Percentiles rank a stretch among this genome's conserved stretches.
Conservation (phyloP, 2,329 filamentous ascomycete species). For the Pseudogymnoascus sp. region DNA sequence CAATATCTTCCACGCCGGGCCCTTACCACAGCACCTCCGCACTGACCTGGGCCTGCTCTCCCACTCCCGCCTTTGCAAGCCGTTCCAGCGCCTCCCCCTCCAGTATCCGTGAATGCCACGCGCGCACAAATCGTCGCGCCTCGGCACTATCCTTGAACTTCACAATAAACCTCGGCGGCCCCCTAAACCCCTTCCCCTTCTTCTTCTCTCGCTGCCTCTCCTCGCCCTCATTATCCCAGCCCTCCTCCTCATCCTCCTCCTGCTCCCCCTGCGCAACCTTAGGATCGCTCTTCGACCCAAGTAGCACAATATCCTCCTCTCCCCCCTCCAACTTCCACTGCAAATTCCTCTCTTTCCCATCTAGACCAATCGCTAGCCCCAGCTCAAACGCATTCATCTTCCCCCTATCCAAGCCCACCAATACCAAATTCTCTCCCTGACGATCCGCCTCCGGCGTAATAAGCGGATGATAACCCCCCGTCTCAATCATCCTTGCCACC, state of each 20-base stretch:
- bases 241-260: slow-evolving; percentile 2
- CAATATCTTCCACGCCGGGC: not conserved
- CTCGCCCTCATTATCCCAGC: not conserved
- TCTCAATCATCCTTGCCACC: slow-evolving; percentile 27
- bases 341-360: slow-evolving; percentile 25
- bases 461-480: slow-evolving; percentile 24
- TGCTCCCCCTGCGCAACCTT: slow-evolving; percentile 2
- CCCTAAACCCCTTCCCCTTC: not conserved
- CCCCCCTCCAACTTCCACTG: slow-evolving; percentile 24
- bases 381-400: slow-evolving; percentile 16
- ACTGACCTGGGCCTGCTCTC: slow-evolving; percentile 34
- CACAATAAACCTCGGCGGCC: slow-evolving; percentile 22
- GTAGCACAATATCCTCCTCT: slow-evolving; percentile 1
- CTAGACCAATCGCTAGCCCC: slow-evolving; percentile 17
- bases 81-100: not conserved
- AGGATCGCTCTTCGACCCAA: slow-evolving; percentile 10
- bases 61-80: slow-evolving; percentile 19
- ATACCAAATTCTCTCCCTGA: slow-evolving; percentile 22
- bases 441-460: slow-evolving; percentile 12
- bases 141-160: slow-evolving; percentile 25
- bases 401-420: slow-evolving; percentile 22
- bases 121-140: slow-evolving; percentile 36
- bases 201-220: slow-evolving; percentile 5
- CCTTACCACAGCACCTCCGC: slow-evolving; percentile 41
- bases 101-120: slow-evolving; percentile 37